phyloP scores from a whole-genome alignment of 2,329 filamentous ascomycete genomes.

The Microdochium bolleyi region DNA sequence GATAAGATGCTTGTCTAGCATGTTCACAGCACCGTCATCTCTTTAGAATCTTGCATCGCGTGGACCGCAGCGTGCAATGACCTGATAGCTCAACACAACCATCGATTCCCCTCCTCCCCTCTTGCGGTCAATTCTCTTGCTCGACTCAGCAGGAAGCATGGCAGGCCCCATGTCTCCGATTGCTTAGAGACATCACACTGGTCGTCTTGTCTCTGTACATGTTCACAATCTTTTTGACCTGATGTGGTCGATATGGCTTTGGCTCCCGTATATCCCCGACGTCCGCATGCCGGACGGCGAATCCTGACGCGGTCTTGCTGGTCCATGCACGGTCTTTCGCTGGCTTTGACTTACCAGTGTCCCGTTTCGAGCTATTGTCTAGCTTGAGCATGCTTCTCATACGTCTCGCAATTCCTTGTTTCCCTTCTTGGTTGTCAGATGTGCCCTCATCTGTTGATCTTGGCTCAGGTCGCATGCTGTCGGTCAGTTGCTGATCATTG shows the following conservation, averaged over 20 bases:
- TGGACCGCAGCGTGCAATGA: too few species aligned
- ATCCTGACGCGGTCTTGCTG: constrained; percentile 22
- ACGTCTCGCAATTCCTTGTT: background rate
- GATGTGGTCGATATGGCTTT: constrained; percentile 17
- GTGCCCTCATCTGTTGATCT: background rate
- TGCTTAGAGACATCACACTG: constrained; percentile 5
- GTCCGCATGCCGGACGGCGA: constrained; percentile 17
- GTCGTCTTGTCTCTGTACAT: constrained; percentile 20
- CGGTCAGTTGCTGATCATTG: background rate
- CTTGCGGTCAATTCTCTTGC: background rate
- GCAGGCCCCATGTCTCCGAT: constrained; percentile 3
- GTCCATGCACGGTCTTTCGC: constrained; percentile 12
- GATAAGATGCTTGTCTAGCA: too few species aligned
- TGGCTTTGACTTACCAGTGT: background rate
- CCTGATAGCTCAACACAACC: too few species aligned
- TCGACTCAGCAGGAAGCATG: constrained; percentile 1
- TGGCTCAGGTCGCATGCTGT: background rate
- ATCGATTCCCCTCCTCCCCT: too few species aligned
- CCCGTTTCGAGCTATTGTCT: background rate
- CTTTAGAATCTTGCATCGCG: too few species aligned
- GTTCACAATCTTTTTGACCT: constrained; percentile 20
- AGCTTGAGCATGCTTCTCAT: background rate
- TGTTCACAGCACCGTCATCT: too few species aligned
- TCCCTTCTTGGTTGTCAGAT: too few species aligned
- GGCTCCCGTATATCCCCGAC: constrained; percentile 17